phyloP scores from a whole-genome alignment of 1,284 basidiomycete species.

The Somion occarium region DNA sequence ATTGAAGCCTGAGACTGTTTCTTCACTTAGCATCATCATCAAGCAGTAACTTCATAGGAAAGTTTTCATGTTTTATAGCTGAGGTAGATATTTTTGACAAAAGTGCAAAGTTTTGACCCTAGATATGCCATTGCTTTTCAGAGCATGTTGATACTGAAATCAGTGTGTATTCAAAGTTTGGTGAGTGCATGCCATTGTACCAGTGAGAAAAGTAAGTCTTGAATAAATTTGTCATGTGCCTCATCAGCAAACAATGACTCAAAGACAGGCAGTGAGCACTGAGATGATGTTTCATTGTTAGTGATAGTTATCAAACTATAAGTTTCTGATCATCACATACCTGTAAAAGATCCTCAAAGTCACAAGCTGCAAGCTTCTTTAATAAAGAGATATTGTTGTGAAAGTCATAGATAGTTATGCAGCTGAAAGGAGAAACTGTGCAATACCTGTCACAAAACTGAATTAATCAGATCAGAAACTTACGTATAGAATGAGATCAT shows the following conservation, averaged over 20 bases:
- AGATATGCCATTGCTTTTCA: slow-evolving; percentile 11
- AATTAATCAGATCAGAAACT: background rate
- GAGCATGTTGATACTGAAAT: slow-evolving; percentile 15
- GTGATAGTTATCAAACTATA: background rate
- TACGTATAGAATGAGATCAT: background rate
- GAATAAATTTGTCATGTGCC: slow-evolving; percentile 17
- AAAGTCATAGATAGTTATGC: slow-evolving; percentile 21
- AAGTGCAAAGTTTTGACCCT: slow-evolving; percentile 13
- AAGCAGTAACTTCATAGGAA: slow-evolving; percentile 12
- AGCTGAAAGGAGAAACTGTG: slow-evolving; percentile 1
- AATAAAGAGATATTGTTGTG: slow-evolving; percentile 20
- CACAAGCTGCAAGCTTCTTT: slow-evolving; percentile 24
- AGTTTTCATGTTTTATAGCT: slow-evolving; percentile 16
- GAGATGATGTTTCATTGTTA: background rate
- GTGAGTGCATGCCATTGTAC: slow-evolving; percentile 21
- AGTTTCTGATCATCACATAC: background rate
- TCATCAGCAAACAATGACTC: slow-evolving; percentile 29
- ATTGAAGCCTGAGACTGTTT: background rate
- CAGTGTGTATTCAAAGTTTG: slow-evolving; percentile 22
- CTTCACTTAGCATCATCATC: slow-evolving; percentile 5
- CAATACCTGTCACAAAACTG: slow-evolving; percentile 1
- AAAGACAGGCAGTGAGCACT: slow-evolving; percentile 31
- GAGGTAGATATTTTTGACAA: slow-evolving; percentile 10
- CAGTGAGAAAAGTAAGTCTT: slow-evolving; percentile 13
- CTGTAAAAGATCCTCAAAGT: slow-evolving; percentile 8